Evolutionary conservation across 495 filamentous ascomycete species (phyloP), one percentile per base, ranked within the genome.

Genomic region (Penicillium crystallinum): DNA sequence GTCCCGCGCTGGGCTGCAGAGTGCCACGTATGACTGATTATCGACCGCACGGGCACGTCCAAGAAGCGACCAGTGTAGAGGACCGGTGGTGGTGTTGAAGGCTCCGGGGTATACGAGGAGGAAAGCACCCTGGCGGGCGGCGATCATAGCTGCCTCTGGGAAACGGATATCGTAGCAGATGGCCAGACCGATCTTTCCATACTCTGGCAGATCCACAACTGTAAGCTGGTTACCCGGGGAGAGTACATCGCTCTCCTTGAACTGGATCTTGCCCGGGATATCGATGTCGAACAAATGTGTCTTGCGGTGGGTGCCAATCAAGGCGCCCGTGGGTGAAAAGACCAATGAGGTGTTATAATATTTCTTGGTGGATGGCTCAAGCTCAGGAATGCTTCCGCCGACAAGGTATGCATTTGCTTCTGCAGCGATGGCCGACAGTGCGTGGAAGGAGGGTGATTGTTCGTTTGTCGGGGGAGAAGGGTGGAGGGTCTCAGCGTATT

Each of bases 121-220:
- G 67, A 97, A 97, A 48, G 82, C 85, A 10, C 83, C 86, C 61
- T 84, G 82, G 21, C 93, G 81, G 11, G 93, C 90, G 3, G 91
- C 92, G 42, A 97, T 86, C 73, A 82, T 96, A 4, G 89, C 91
- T 7, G 96, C 77, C 70, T 98, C 93, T 0, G 93, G 92, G 75
- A 98, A 98, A 7, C 93, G 89, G 39, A 97, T 80, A 66, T 98
- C 93, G 71, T 98, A 98, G 78, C 93, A 98, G 62, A 98, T 97
- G 12, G 86, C 91, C 1, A 98, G 69, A 0, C 81, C 90, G 42
- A 98, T 78, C 52, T 79, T 82, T 34, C 93, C 93, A 62, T 93
- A 96, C 46, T 87, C 89, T 3, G 89, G 87, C 5, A 95, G 71
- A 44, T 95, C 86, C 18, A 97, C 72, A 0, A 97, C 65, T 0